Evolutionary conservation across 176 grass and related monocot species (phyloP), one percentile per base, ranked within the genome.

Genomic region (Oryza glaberrima): DNA sequence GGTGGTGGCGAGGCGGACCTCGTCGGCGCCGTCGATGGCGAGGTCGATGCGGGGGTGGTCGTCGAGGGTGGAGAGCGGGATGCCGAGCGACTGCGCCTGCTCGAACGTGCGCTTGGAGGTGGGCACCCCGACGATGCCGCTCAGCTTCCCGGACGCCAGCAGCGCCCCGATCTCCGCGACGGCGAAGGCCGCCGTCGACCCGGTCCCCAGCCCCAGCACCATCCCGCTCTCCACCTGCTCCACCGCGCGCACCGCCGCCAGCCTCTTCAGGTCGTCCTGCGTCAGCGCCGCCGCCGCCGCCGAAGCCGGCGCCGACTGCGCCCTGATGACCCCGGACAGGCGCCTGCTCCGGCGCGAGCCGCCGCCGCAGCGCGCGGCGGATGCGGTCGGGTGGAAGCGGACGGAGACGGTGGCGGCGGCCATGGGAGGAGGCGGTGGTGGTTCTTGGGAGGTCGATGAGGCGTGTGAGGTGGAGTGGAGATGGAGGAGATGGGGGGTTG

Each of bases 201-300:
- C 96, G 5, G 96, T 99, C 16, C 96, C 96, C 36, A 99, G 96
- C 3, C 96, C 96, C 16, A 99, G 89, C 20, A 99, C 96, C 96
- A 99, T 99, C 67, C 88, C 96, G 68, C 93, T 99, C 48, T 88
- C 76, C 63, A 99, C 93, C 78, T 94, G 92, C 88, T 94, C 93
- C 11, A 99, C 96, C 4, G 96, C 96, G 78, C 94, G 94, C 73
- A 94, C 82, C 56, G 96, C 96, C 36, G 96, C 93, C 22, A 99
- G 90, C 71, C 91, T 65, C 96, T 98, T 98, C 6, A 98, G 76
- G 87, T 98, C 96, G 83, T 98, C 93, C 86, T 96, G 96, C 23
- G 91, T 90, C 58, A 95, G 75, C 78, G 89, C 82, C 14, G 91
- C 45, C 30, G 91, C 45, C 30, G 92, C 82, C 16, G 72, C 30